Evolutionary conservation across 495 filamentous ascomycete genomes (phyloP).

Genomic region (Neurospora cerealis): DNA sequence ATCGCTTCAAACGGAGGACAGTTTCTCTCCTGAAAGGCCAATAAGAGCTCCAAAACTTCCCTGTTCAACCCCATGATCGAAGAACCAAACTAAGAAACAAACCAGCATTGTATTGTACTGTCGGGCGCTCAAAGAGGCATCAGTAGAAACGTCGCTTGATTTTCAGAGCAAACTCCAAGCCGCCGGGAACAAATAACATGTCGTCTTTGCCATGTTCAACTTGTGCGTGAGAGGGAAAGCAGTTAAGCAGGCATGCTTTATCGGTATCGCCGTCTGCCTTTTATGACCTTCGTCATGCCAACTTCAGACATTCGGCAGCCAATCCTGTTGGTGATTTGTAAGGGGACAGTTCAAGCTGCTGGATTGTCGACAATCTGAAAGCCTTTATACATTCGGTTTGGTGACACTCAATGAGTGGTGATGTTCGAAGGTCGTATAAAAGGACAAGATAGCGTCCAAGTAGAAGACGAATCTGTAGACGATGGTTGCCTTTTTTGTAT

Average conservation of each 20-base stretch:
- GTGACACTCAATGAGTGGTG: background rate
- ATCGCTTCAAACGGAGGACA: no score
- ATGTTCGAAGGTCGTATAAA: background rate
- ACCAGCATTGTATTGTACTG: no score
- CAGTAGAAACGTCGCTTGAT: background rate
- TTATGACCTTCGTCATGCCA: background rate
- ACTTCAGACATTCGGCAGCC: background rate
- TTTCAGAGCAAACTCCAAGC: background rate
- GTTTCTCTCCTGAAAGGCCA: no score
- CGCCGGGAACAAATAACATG: background rate
- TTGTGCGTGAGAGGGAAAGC: background rate
- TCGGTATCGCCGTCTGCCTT: background rate
- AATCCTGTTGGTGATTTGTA: background rate
- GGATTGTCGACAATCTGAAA: background rate
- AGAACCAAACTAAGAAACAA: no score
- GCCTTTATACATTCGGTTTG: background rate
- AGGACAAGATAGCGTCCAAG: background rate
- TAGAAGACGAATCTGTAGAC: no score
- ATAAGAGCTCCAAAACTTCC: no score
- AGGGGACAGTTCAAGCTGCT: background rate
- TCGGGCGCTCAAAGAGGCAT: background rate
- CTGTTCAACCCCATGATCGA: no score
- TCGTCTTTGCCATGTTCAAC: background rate
- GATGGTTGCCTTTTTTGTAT: no score
- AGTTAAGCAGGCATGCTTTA: background rate